Percentiles rank a stretch among this genome's conserved stretches.
Evolutionary conservation across 331 rosid species (phyloP).

Genomic region (Malus hybrid): DNA sequence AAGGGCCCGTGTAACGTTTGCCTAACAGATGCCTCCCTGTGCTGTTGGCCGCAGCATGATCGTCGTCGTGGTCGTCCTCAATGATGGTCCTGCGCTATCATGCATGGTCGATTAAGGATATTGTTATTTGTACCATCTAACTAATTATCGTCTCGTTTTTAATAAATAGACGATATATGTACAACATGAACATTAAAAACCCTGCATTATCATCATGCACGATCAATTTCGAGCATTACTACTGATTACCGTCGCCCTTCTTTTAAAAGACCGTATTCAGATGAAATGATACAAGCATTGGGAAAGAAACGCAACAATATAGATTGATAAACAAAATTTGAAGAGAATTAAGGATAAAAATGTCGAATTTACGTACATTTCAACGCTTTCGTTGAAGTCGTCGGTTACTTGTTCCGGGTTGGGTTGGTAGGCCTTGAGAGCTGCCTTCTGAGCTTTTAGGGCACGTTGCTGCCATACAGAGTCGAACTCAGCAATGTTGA

Average conservation of each 20-base stretch:
- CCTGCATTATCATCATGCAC: no score
- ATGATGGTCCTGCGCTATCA: background rate
- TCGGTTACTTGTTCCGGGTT: slow-evolving; percentile 37
- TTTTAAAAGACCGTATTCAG: no score
- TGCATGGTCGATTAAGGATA: no score
- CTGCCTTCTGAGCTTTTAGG: slow-evolving; percentile 21
- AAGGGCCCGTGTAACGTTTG: slow-evolving; percentile 14
- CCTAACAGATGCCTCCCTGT: slow-evolving; percentile 36
- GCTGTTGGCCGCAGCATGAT: slow-evolving; percentile 7
- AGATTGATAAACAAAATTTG: no score
- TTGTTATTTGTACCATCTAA: no score
- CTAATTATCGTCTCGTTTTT: no score
- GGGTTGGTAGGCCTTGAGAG: slow-evolving; percentile 33
- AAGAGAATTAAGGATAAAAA: background rate
- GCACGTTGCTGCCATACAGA: slow-evolving; percentile 16
- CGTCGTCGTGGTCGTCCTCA: background rate
- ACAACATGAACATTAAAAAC: no score
- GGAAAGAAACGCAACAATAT: no score
- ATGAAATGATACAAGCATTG: no score
- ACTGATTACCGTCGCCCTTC: no score
- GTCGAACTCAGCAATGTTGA: slow-evolving; percentile 26
- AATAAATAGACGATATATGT: no score
- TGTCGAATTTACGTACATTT: slow-evolving; percentile 8
- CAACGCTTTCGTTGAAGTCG: slow-evolving; percentile 32
- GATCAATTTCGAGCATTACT: no score